Conservation (phyloP, 1,139 yeast genomes). For the Nakaseomyces uthaithaninus region DNA sequence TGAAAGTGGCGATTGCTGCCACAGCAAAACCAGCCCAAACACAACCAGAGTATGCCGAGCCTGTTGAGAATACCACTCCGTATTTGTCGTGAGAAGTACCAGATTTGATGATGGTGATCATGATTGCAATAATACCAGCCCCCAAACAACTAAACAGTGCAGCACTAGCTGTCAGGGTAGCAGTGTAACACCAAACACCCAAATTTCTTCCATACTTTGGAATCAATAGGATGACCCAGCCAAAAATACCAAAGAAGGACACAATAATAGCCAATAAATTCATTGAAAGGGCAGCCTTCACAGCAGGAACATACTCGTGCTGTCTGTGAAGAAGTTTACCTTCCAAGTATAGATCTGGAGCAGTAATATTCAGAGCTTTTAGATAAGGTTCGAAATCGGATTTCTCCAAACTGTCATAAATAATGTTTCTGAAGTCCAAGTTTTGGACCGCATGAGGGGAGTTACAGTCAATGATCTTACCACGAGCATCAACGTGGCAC, state of each 20-base stretch:
- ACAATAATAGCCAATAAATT: slow-evolving; percentile 24
- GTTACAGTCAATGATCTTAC: slow-evolving; percentile 22
- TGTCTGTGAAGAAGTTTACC: slow-evolving; percentile 26
- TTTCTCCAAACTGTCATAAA: slow-evolving; percentile 23
- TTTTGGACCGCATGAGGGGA: slow-evolving; percentile 28
- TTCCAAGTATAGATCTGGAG: slow-evolving; percentile 26
- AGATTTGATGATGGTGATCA: slow-evolving; percentile 22
- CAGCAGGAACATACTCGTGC: slow-evolving; percentile 28
- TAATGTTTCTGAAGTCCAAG: slow-evolving; percentile 23
- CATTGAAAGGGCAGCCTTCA: slow-evolving; percentile 26
- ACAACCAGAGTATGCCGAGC: slow-evolving; percentile 21
- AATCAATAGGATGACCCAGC: slow-evolving; percentile 9
- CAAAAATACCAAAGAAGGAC: slow-evolving; percentile 18
- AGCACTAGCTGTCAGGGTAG: slow-evolving; percentile 11
- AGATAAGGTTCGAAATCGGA: slow-evolving; percentile 30
- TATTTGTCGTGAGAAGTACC: slow-evolving; percentile 25
- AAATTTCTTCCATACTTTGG: slow-evolving; percentile 6
- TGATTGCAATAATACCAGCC: slow-evolving; percentile 20
- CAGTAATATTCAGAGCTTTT: slow-evolving; percentile 23
- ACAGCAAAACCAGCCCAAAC: slow-evolving; percentile 19
- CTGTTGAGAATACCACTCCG: slow-evolving; percentile 21
- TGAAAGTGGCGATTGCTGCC: slow-evolving; percentile 3
- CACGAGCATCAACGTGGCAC: slow-evolving; percentile 21
- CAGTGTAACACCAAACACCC: slow-evolving; percentile 8
- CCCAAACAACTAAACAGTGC: slow-evolving; percentile 17